These are phyloP conservation scores for Trichoderma gracile DNA, from an alignment of 2,329 filamentous ascomycete genomes.

Conservation along the genomic window DNA sequence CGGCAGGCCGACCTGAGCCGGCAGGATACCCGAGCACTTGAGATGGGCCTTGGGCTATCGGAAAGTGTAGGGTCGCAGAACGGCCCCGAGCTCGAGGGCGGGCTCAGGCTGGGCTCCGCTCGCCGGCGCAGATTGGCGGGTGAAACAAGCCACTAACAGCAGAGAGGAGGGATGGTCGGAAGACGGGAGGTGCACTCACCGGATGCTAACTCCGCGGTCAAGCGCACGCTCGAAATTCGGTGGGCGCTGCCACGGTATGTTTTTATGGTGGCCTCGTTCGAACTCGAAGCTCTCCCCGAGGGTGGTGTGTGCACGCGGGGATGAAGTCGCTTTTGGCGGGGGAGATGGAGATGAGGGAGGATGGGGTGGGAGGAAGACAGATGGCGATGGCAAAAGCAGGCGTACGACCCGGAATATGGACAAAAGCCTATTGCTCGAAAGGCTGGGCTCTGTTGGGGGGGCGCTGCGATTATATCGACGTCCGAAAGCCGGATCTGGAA, in stretches of 20 bases:
- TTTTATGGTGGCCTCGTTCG: not conserved
- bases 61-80: conserved; percentile 22
- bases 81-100: conserved; percentile 8
- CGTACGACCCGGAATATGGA: not conserved
- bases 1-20: conserved; percentile 22
- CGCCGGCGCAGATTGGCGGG: conserved; percentile 26
- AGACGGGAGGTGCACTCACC: conserved; percentile 20
- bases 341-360: not conserved
- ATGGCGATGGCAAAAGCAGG: not conserved
- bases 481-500: not conserved
- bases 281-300: not conserved
- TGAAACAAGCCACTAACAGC: conserved; percentile 1
- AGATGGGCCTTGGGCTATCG: conserved; percentile 9
- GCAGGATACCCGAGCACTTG: conserved; percentile 1
- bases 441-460: not conserved
- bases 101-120: conserved; percentile 27
- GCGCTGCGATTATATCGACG: conserved; percentile 5
- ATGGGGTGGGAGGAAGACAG: not conserved
- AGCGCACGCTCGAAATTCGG: not conserved
- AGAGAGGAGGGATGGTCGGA: conserved; percentile 2
- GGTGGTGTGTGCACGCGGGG: not conserved
- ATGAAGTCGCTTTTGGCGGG: not conserved
- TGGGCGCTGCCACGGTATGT: not conserved
- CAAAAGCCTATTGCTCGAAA: conserved; percentile 2
- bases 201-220: not conserved